Percentiles rank a stretch among this genome's conserved stretches.
Conservation (phyloP, 2,329 filamentous ascomycete genomes). For the Hymenoscyphus fructigenus region DNA sequence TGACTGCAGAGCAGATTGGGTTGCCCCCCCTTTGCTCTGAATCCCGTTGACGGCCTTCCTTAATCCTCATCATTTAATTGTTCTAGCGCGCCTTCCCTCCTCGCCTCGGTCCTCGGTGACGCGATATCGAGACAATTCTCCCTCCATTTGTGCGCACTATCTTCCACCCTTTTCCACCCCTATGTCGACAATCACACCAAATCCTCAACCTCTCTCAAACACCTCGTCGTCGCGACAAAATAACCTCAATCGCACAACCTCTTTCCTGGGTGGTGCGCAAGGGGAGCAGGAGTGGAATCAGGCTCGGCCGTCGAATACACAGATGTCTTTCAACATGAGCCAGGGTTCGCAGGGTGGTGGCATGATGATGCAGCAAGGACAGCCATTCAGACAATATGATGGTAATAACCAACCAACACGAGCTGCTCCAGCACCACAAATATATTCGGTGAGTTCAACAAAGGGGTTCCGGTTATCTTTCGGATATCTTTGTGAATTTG, state of each 20-base stretch:
- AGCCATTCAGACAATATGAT: slow-evolving; percentile 35
- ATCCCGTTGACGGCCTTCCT: background rate
- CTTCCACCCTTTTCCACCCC: background rate
- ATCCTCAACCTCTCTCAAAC: slow-evolving; percentile 32
- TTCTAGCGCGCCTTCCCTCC: background rate
- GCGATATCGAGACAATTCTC: slow-evolving; percentile 1
- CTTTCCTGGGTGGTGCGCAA: slow-evolving; percentile 27
- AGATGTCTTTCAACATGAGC: slow-evolving; percentile 39
- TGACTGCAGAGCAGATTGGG: slow-evolving; percentile 1
- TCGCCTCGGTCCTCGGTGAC: background rate
- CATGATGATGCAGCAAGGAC: slow-evolving; percentile 36
- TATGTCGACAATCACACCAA: slow-evolving; percentile 27
- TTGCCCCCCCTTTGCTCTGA: background rate
- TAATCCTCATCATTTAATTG: background rate
- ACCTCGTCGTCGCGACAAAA: slow-evolving; percentile 34
- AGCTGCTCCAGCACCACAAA: slow-evolving; percentile 46
- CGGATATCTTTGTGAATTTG: background rate
- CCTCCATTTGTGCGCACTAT: background rate
- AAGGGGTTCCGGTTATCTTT: background rate
- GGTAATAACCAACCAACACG: slow-evolving; percentile 26
- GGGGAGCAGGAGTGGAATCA: slow-evolving; percentile 26
- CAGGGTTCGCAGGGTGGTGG: slow-evolving; percentile 35
- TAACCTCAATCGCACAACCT: slow-evolving; percentile 26
- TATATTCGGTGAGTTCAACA: slow-evolving; percentile 56
- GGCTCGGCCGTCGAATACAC: slow-evolving; percentile 14